Percentiles rank a stretch among this genome's conserved stretches.
These are phyloP conservation scores for Clarireedia paspali DNA, from an alignment of 2,329 filamentous ascomycete species.

Conservation along the genomic window DNA sequence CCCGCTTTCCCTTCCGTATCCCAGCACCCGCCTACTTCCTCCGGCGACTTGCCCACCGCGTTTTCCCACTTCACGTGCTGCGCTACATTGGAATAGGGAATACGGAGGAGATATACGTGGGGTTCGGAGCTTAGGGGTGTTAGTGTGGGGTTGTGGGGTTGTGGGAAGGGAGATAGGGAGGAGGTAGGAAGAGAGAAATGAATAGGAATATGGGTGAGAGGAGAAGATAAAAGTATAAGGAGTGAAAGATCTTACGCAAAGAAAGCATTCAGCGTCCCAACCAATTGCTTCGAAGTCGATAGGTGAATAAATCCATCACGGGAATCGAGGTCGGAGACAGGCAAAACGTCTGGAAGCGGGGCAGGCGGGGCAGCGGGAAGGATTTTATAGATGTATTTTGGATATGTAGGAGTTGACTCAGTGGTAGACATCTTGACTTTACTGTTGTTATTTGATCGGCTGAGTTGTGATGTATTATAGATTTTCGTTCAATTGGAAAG, in stretches of 20 bases:
- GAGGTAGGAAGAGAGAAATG: neutral
- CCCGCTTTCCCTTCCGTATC: conserved; percentile 19
- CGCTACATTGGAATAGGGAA: conserved; percentile 20
- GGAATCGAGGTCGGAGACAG: conserved; percentile 24
- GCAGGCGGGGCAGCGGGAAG: conserved; percentile 16
- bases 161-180: neutral
- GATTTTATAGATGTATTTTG: conserved; percentile 27
- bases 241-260: conserved; percentile 12
- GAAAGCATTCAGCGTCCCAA: conserved; percentile 23
- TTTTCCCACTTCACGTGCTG: conserved; percentile 22
- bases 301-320: conserved; percentile 25
- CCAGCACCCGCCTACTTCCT: conserved; percentile 22
- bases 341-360: conserved; percentile 21
- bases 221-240: neutral
- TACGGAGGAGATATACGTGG: conserved; percentile 20
- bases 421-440: too few species aligned
- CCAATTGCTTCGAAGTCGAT: conserved; percentile 20
- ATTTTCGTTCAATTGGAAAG: too few species aligned
- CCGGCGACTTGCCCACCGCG: conserved; percentile 16
- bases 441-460: too few species aligned
- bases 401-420: too few species aligned
- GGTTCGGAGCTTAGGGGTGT: neutral
- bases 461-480: too few species aligned
- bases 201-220: neutral
- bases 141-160: neutral